These are phyloP conservation scores for Saccharomyces paradoxus DNA, from an alignment of 805 yeast genomes.

Conservation along the genomic window DNA sequence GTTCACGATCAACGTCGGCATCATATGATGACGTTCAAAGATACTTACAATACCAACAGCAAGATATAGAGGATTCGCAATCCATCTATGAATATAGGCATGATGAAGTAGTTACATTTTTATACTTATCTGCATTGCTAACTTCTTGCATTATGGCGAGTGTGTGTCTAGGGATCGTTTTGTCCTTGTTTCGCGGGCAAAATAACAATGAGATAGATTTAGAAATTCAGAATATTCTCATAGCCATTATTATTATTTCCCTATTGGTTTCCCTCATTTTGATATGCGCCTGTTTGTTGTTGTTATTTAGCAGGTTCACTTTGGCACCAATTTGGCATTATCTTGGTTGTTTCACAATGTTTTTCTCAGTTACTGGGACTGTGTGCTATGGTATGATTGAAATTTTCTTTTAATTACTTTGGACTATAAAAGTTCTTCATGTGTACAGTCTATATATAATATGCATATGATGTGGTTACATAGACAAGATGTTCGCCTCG, in stretches of 20 bases:
- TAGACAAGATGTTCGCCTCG: not conserved
- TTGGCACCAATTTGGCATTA: constrained; percentile 31
- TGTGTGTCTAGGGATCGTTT: constrained; percentile 21
- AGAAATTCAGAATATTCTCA: constrained; percentile 15
- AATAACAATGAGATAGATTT: constrained; percentile 12
- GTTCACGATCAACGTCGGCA: not conserved
- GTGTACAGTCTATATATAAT: not conserved
- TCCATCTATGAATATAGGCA: constrained; percentile 25
- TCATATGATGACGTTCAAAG: constrained; percentile 14
- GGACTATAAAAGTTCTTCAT: not conserved
- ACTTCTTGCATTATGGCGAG: constrained; percentile 24
- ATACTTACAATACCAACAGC: constrained; percentile 11
- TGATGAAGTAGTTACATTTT: constrained; percentile 26
- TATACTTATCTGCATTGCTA: constrained; percentile 21
- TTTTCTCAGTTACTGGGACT: constrained; percentile 20
- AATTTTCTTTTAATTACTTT: constrained; percentile 10
- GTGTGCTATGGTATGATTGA: constrained; percentile 29
- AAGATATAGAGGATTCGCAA: constrained; percentile 18
- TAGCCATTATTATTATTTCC: constrained; percentile 16
- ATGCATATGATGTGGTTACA: not conserved
- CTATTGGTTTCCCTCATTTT: constrained; percentile 20
- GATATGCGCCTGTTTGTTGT: constrained; percentile 16
- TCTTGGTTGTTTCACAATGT: constrained; percentile 18
- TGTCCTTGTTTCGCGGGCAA: constrained; percentile 19
- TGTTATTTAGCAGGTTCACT: constrained; percentile 25